Evolutionary conservation across 495 filamentous ascomycete genomes (phyloP).

Genomic region (Peziza echinospora): DNA sequence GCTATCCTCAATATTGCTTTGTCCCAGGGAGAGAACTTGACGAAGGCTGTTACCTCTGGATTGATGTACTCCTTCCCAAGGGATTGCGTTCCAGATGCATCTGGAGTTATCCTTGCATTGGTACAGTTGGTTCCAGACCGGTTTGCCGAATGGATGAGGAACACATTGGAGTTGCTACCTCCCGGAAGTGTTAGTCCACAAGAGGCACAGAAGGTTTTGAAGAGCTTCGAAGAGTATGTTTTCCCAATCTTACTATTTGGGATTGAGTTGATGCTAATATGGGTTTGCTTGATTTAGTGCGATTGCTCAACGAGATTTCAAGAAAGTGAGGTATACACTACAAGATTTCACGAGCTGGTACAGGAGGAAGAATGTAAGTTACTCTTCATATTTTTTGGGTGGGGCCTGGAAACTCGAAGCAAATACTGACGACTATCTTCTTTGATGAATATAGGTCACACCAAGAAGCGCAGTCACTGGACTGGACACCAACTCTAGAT

Average conservation of each 20-base stretch:
- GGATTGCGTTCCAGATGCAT: conserved; percentile 86
- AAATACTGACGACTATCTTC: no score
- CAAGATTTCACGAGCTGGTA: conserved; percentile 96
- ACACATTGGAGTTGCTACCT: conserved; percentile 65
- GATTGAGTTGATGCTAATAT: background rate
- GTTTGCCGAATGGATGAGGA: conserved; percentile 55
- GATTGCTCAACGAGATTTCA: conserved; percentile 13
- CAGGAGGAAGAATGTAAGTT: conserved; percentile 58
- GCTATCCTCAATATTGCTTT: conserved; percentile 50
- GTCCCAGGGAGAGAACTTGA: conserved; percentile 51
- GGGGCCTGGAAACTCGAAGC: no score
- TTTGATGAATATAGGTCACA: no score
- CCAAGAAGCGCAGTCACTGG: no score
- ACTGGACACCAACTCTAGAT: no score
- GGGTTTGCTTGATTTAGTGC: conserved; percentile 4
- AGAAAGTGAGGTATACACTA: conserved; percentile 53
- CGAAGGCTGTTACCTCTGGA: conserved; percentile 71
- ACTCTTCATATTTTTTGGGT: no score
- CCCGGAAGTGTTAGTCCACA: conserved; percentile 48
- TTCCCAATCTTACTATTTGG: background rate
- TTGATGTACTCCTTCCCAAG: conserved; percentile 98
- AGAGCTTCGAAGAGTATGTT: conserved; percentile 24
- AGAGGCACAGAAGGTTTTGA: conserved; percentile 26
- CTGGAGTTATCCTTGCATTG: conserved; percentile 66
- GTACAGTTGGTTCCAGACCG: conserved; percentile 71